Evolutionary conservation across 768 basidiomycete species (phyloP), one percentile per base, ranked within the genome.

Genomic region (Saitozyma sp.): DNA sequence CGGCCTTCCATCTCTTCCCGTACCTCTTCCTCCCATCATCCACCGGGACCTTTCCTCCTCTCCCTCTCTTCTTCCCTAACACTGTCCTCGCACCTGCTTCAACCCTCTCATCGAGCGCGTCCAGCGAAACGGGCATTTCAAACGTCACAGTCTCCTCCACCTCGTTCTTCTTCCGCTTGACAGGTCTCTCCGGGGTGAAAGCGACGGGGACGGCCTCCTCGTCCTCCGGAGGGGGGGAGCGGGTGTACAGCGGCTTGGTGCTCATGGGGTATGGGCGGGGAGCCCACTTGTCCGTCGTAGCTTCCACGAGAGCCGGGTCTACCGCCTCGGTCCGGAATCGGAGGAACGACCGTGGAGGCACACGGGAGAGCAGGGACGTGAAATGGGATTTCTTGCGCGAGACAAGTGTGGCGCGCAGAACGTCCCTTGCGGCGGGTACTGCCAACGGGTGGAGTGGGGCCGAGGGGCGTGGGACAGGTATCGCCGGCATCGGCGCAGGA

Each of bases 91-190:
- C 63, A 29, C 69, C 67, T 55, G 66, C 52, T 48, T 68, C 74
- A 0, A 76, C 71, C 43, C 56, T 40, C 58, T 76, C 71, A 59
- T 76, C 74, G 13, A 76, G 58, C 40, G 58, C 45, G 38, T 76
- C 74, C 6, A 73, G 62, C 19, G 66, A 69, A 8, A 76, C 65
- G 0, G 74, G 74, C 64, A 76, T 59, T 50, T 76, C 74, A 52
- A 73, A 76, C n/a, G 65, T 67, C 6, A 76, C 66, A 14, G 41
- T 59, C 37, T 60, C 57, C 58, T 69, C 69, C 10, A 42, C 38
- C 17, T 48, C 59, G 17, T 62, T 58, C 51, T 56, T 63, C 50
- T 56, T 64, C 42, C 63, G 17, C 55, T 65, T 69, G 42, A 38
- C 54, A 14, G 55, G 57, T 16, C 41, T 66, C 39, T 64, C 68